Evolutionary conservation across 108 stramenopile species (phyloP), one percentile per base, ranked within the genome.

Genomic region (Nannochloropsis salina): DNA sequence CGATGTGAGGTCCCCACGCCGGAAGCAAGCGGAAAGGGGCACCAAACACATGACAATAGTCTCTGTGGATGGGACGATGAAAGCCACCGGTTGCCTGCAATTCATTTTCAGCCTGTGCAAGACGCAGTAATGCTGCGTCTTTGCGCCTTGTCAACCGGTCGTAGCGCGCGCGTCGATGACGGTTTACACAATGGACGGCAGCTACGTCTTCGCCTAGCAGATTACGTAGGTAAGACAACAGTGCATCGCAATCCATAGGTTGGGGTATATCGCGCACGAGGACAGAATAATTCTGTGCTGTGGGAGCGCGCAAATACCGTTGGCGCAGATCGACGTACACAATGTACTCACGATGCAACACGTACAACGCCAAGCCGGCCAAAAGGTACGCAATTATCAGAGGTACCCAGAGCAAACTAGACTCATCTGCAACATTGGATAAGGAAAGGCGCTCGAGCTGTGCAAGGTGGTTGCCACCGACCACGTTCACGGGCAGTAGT

Each of bases 361-460:
- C 15, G n/a, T 74, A 74, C n/a, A 74, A 74, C 8, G n/a, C 61
- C 15, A 74, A 74, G 15, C 20, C 61, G n/a, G 1, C 61, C 4
- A 74, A 8, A 74, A 74, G 1, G n/a, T 74, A 74, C n/a, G 61
- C 8, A 15, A 74, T 6, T n/a, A 2, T n/a, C 15, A 74, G n/a
- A n/a, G 61, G 61, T 15, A 74, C n/a, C 61, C 61, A 74, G 20
- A 74, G n/a, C 8, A 74, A 74, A 6, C 61, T 6, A 15, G 61
- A 74, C 15, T n/a, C 2, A 74, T 74, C 61, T 2, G 61, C 61
- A 74, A 74, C 61, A n/a, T 74, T 74, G 61, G 61, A 74, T n/a
- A 74, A 74, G 61, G 61, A 74, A 15, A 74, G n/a, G 61, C 61
- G 61, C 61, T 74, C 61, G 61, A 74, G 61, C 2, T 74, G 61